Conservation (phyloP, 176 grass and related monocot species). For the Oryza coarctata region DNA sequence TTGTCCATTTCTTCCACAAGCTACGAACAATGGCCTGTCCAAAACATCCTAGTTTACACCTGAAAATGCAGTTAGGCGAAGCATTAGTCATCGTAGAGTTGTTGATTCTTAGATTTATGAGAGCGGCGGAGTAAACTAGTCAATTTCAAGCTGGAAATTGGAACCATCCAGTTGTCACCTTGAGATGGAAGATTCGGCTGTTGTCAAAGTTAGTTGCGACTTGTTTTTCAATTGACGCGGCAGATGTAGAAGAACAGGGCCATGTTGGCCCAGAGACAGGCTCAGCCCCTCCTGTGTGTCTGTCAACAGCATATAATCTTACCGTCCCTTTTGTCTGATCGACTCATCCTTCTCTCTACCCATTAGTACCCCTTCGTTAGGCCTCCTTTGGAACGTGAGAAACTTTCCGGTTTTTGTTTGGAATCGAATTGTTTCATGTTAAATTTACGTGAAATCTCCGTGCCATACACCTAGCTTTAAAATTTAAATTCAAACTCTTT, state of each 20-base stretch:
- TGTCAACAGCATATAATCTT: slow-evolving; percentile 36
- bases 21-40: neutral
- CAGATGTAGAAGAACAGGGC: neutral
- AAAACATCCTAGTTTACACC: slow-evolving; percentile 23
- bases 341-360: neutral
- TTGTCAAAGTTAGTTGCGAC: slow-evolving; percentile 33
- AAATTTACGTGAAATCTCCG: neutral
- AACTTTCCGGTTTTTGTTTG: neutral
- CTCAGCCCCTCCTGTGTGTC: slow-evolving; percentile 31
- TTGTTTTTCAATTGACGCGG: slow-evolving; percentile 26
- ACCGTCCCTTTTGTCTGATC: neutral
- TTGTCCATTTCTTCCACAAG: slow-evolving; percentile 25
- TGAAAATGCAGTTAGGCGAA: neutral
- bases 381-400: neutral
- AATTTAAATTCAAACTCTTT: neutral
- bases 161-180: neutral
- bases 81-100: neutral
- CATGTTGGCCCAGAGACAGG: slow-evolving; percentile 25
- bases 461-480: too few relatives aligned
- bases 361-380: too few relatives aligned
- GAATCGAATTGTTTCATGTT: neutral
- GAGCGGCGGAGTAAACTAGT: slow-evolving; percentile 25
- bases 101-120: neutral
- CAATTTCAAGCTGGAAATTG: neutral
- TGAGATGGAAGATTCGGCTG: slow-evolving; percentile 38